Conservation (phyloP, 1,139 yeast genomes). For the Komagataea norvegica region DNA sequence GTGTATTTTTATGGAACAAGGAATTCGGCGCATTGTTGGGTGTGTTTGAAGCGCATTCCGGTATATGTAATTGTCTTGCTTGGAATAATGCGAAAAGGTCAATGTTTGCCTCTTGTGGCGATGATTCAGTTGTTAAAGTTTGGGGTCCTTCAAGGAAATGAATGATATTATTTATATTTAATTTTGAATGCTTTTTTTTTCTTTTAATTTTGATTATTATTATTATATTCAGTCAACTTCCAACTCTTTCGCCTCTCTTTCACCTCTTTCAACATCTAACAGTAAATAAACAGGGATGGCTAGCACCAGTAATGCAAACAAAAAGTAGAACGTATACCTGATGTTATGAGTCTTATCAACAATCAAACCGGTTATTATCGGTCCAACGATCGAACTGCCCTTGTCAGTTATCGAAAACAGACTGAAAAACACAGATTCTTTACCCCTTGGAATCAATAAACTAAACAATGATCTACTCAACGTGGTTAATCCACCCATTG, state of each 20-base stretch:
- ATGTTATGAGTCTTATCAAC: conserved; percentile 66
- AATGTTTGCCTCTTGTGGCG: conserved; percentile 81
- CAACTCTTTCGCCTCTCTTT: conserved; percentile 39
- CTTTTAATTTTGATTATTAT: too few relatives aligned
- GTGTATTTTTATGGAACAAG: conserved; percentile 76
- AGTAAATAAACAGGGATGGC: conserved; percentile 47
- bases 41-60: conserved; percentile 58
- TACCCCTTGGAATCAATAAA: conserved; percentile 61
- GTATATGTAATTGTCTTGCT: conserved; percentile 63
- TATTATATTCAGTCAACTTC: conserved; percentile 26
- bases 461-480: conserved; percentile 60
- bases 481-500: conserved; percentile 64
- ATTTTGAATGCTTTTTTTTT: not conserved
- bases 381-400: conserved; percentile 68
- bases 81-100: conserved; percentile 53
- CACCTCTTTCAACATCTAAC: conserved; percentile 55
- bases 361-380: conserved; percentile 57
- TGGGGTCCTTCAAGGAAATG: conserved; percentile 44
- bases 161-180: not conserved
- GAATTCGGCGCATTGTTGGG: conserved; percentile 67
- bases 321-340: conserved; percentile 59
- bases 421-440: conserved; percentile 66
- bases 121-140: conserved; percentile 62
- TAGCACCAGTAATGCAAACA: conserved; percentile 44
- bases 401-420: conserved; percentile 69